Evolutionary conservation across 768 basidiomycete species (phyloP).

Genomic region (Leucocoprinus sp.): DNA sequence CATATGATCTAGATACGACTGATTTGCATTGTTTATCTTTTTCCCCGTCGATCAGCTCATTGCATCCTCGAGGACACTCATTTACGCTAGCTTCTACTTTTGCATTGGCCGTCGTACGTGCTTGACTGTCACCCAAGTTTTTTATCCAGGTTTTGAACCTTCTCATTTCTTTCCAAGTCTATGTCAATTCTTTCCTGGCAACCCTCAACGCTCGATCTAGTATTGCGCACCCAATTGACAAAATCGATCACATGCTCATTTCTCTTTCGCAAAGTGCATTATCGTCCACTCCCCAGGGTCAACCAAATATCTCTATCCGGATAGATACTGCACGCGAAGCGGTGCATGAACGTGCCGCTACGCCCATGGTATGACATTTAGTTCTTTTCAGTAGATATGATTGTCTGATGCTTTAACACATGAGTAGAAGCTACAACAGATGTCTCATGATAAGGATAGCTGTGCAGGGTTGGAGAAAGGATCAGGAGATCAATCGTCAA

Average conservation of each 20-base stretch:
- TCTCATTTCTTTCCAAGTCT: conserved; percentile 23
- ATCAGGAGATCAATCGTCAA: conserved; percentile 1
- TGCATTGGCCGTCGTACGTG: conserved; percentile 39
- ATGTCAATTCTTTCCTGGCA: conserved; percentile 44
- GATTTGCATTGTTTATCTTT: not conserved
- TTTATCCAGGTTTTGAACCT: not conserved
- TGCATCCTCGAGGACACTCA: conserved; percentile 33
- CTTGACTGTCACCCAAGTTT: no score
- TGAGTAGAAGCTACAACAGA: not conserved
- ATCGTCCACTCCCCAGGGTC: conserved; percentile 13
- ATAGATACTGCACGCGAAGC: conserved; percentile 25
- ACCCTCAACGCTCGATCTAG: conserved; percentile 40
- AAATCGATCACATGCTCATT: conserved; percentile 24
- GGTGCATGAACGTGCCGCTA: conserved; percentile 1
- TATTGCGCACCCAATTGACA: conserved; percentile 24
- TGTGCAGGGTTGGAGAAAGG: not conserved
- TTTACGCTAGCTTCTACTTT: conserved; percentile 47
- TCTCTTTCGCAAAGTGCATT: conserved; percentile 23
- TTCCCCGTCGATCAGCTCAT: conserved; percentile 18
- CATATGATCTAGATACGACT: not conserved
- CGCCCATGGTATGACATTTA: not conserved
- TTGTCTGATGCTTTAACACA: not conserved
- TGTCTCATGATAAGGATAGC: not conserved
- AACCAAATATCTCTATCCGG: conserved; percentile 26
- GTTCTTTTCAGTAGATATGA: not conserved